Conservation (phyloP, 257 asterid genomes). For the Solanum dulcamara region DNA sequence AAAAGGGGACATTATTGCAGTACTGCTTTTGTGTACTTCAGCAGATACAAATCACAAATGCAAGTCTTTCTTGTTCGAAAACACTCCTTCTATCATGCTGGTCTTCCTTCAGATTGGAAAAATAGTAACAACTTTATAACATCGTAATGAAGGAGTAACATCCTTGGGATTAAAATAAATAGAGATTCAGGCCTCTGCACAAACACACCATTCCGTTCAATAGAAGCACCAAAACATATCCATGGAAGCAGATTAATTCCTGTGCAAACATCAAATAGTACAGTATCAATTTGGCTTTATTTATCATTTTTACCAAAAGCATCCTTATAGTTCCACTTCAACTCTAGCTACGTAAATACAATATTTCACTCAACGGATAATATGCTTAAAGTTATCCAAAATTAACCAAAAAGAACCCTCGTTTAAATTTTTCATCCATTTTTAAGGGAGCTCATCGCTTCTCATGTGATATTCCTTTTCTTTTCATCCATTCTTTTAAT, state of each 20-base stretch:
- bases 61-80: neutral
- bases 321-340: neutral
- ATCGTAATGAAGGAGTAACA: neutral
- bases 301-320: neutral
- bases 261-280: neutral
- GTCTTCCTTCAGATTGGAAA: neutral
- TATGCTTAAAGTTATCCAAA: neutral
- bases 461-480: neutral
- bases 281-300: neutral
- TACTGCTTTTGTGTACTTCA: neutral
- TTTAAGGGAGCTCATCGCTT: neutral
- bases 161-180: neutral
- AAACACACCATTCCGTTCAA: neutral
- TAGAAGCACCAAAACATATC: neutral
- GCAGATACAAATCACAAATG: neutral
- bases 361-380: neutral
- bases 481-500: neutral
- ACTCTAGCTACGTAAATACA: neutral
- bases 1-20: neutral
- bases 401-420: neutral
- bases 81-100: neutral
- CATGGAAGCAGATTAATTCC: neutral
- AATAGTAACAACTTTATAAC: neutral
- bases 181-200: neutral
- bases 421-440: neutral